Base-by-base conservation (phyloP, 2,329 filamentous ascomycete genomes). In the Epichloe elymi region DNA sequence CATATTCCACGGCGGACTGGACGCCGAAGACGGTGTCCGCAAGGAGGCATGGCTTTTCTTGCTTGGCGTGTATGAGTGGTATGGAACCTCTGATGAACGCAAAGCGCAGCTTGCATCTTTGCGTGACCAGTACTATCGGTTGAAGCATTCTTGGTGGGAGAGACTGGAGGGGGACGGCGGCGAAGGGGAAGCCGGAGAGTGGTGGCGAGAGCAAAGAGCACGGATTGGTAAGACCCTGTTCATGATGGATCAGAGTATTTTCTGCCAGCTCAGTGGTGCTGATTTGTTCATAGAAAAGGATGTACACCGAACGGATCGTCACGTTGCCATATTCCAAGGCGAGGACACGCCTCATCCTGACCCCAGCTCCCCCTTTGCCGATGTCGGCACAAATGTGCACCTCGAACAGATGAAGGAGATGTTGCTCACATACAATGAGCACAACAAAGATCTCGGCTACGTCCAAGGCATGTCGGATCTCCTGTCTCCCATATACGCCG, bases 401-500 rank as follows among this genome's bases (percentile, higher is more conserved):
- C 78, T 98, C 56, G 93, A 98, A 68, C 93, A 98, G 71, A 87
- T 98, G 80, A 98, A 98, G 70, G 93, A 98, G 65, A 95, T 98
- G 87, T 82, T 98, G 0, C 76, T 98, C 17, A 97, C 93, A 0
- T 98, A 98, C 67, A 97, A 98, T 65, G 93, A 98, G 69, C 94
- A 94, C 70, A 98, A 98, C 70, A 86, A 83, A 53, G 88, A 93
- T 53, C 78, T 98, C 3, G 93, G 94, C 46, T 98, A 98, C 63
- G 93, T 98, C 1, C 93, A 98, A 71, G 93, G 93, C 54, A 98
- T 98, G 93, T 96, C 89, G 12, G 93, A 98, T 67, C 79, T 98
- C 1, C 79, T 98, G 8, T 89, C 93, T 0, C 93, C 93, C 2
- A 88, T 98, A 54, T 98, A 98, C 63, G 93, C 93, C 4, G 88